A percentile compares a stretch with the other conserved stretches of the same genome.
These are phyloP conservation scores for Penstemon newberryi DNA, from an alignment of 257 asterid genomes.

Conservation along the genomic window DNA sequence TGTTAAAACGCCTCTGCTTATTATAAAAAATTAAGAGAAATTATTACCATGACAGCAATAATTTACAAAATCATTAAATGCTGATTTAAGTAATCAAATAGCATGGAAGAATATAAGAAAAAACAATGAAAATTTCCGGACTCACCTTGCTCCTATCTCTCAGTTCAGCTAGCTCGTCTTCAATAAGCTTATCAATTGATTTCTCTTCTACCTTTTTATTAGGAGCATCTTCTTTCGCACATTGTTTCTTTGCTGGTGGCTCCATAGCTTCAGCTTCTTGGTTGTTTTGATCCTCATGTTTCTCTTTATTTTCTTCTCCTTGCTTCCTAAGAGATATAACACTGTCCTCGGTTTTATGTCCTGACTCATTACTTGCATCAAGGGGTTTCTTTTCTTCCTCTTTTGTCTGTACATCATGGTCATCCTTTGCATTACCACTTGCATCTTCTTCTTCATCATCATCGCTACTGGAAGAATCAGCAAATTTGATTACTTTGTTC, in stretches of 20 bases:
- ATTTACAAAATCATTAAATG: background rate
- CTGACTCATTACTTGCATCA: conserved; percentile 32
- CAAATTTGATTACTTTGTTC: conserved; percentile 76
- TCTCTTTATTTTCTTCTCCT: conserved; percentile 36
- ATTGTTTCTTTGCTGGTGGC: conserved; percentile 68
- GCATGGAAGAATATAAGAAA: background rate
- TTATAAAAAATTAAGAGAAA: conserved; percentile 13
- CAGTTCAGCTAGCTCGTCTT: conserved; percentile 85
- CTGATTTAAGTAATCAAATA: background rate
- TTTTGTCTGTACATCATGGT: conserved; percentile 15
- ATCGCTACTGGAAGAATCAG: conserved; percentile 58
- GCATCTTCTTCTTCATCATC: conserved; percentile 43
- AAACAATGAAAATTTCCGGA: background rate
- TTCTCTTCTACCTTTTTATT: conserved; percentile 44
- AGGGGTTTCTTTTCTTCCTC: conserved; percentile 31
- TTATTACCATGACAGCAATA: conserved; percentile 11
- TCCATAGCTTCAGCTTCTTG: conserved; percentile 51
- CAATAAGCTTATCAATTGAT: conserved; percentile 82
- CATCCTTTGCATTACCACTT: conserved; percentile 37
- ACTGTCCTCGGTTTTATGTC: conserved; percentile 36
- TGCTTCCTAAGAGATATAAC: conserved; percentile 33
- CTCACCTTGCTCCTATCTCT: conserved; percentile 88
- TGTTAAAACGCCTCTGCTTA: conserved; percentile 75
- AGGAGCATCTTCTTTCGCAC: conserved; percentile 38
- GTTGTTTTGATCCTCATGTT: conserved; percentile 34